phyloP scores from a whole-genome alignment of 345 rosid genomes.

The Populus tremula region DNA sequence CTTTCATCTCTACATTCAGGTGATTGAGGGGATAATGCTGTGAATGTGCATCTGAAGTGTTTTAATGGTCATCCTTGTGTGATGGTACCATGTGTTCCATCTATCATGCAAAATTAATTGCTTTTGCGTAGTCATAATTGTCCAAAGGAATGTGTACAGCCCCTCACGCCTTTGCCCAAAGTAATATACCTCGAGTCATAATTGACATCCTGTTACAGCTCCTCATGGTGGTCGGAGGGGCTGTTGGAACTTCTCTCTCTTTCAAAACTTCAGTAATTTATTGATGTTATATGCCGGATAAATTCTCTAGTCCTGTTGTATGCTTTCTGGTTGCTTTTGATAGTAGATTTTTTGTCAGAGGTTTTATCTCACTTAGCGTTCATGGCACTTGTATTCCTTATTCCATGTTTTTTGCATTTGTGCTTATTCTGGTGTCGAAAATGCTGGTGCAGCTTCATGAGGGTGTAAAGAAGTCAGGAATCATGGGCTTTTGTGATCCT shows the following conservation, averaged over 20 bases:
- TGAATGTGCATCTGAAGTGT: background rate
- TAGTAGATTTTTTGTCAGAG: background rate
- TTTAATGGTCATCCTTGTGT: background rate
- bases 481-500: slow-evolving; percentile 97
- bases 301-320: background rate
- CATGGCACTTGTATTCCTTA: background rate
- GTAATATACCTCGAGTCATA: too few species aligned
- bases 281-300: too few species aligned
- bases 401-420: background rate
- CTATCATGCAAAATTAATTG: background rate
- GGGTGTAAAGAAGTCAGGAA: slow-evolving; percentile 89
- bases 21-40: background rate
- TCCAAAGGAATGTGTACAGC: background rate
- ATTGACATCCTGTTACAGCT: background rate
- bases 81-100: background rate
- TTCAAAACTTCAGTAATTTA: too few species aligned
- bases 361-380: background rate
- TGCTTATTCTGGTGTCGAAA: slow-evolving; percentile 1
- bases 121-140: background rate
- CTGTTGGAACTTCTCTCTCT: too few species aligned
- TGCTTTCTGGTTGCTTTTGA: background rate
- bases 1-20: background rate
- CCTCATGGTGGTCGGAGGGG: background rate
- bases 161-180: background rate
- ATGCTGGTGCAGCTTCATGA: slow-evolving; percentile 64